Evolutionary conservation across 2,329 filamentous ascomycete species (phyloP).

Genomic region (Apiospora kogelbergensis): DNA sequence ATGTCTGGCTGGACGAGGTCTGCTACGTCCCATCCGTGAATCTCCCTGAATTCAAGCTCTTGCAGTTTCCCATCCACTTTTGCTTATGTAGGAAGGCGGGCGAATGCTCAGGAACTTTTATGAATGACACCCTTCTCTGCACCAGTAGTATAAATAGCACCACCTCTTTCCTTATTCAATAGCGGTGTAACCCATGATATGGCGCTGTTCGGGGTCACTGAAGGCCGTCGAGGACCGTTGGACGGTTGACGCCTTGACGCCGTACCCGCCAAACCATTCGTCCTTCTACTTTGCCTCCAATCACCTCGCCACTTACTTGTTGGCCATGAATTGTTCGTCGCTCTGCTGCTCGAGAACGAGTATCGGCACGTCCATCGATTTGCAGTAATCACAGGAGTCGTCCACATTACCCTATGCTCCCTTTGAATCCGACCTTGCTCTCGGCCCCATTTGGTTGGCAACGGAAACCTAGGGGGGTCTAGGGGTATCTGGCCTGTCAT

Average conservation of each 20-base stretch:
- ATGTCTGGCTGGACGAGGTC: background rate
- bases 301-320: background rate
- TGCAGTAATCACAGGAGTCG: background rate
- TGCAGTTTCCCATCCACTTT: background rate
- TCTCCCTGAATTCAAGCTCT: background rate
- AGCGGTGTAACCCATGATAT: background rate
- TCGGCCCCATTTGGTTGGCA: background rate
- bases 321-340: background rate
- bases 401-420: background rate
- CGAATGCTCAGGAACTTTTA: background rate
- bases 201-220: background rate
- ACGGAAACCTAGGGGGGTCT: background rate
- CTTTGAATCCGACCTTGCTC: background rate
- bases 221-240: background rate
- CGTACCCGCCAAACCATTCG: background rate
- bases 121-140: background rate
- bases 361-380: background rate
- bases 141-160: background rate
- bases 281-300: background rate
- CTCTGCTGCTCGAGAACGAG: background rate
- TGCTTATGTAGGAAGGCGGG: background rate
- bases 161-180: background rate
- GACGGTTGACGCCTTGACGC: background rate
- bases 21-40: background rate
- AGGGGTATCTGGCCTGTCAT: background rate